A percentile compares a stretch with the other conserved stretches of the same genome.
Evolutionary conservation across 495 filamentous ascomycete species (phyloP).

Genomic region (Xanthoparmelia taractica): DNA sequence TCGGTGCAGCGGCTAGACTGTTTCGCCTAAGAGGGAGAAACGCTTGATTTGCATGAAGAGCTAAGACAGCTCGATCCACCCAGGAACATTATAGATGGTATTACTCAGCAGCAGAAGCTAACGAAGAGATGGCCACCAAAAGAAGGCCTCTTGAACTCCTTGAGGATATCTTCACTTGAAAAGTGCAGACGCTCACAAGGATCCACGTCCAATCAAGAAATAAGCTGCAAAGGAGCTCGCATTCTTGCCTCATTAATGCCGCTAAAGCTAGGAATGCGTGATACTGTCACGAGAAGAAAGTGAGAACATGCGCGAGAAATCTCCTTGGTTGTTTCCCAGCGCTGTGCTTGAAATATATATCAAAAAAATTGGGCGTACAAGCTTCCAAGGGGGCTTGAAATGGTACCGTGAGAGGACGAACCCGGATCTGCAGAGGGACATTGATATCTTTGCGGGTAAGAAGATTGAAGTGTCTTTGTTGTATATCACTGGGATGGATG

Average conservation of each 20-base stretch:
- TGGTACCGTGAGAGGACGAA: slow-evolving; percentile 59
- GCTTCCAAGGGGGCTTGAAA: slow-evolving; percentile 63
- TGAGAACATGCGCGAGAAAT: slow-evolving; percentile 39
- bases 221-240: slow-evolving; percentile 49
- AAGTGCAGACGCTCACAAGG: slow-evolving; percentile 47
- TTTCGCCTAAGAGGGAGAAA: slow-evolving; percentile 9
- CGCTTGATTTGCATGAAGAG: slow-evolving; percentile 46
- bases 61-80: slow-evolving; percentile 45
- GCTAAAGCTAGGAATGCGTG: slow-evolving; percentile 48
- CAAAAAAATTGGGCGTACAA: slow-evolving; percentile 53
- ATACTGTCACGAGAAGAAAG: no score
- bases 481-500: slow-evolving; percentile 52
- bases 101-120: slow-evolving; percentile 51
- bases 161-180: slow-evolving; percentile 64
- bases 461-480: slow-evolving; percentile 54
- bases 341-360: slow-evolving; percentile 54
- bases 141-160: slow-evolving; percentile 51
- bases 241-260: slow-evolving; percentile 62
- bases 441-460: slow-evolving; percentile 53
- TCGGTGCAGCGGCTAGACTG: slow-evolving; percentile 51
- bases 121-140: slow-evolving; percentile 50
- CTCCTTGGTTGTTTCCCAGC: slow-evolving; percentile 44
- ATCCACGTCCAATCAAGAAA: slow-evolving; percentile 45
- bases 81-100: slow-evolving; percentile 64
- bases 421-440: slow-evolving; percentile 41